Percentiles rank a stretch among this genome's conserved stretches.
Evolutionary conservation across 805 yeast species (phyloP).

Genomic region (Candida michaelii): DNA sequence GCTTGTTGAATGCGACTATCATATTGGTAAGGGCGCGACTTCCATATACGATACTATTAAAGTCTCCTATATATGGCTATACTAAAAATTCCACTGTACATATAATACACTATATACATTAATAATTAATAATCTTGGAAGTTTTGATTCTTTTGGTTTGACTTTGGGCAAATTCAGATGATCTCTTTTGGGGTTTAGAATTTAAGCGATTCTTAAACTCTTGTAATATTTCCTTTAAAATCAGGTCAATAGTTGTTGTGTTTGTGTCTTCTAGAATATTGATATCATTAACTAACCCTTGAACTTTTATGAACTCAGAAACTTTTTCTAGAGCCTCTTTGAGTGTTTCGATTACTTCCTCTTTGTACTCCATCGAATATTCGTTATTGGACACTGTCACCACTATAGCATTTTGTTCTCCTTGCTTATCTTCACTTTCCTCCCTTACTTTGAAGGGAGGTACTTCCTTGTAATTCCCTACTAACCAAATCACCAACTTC

Average conservation of each 20-base stretch:
- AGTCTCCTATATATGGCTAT: too few species aligned
- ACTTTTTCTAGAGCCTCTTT: neutral
- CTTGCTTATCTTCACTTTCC: too few species aligned
- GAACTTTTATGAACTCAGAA: neutral
- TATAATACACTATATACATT: conserved; percentile 5
- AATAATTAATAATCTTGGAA: conserved; percentile 7
- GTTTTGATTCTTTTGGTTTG: conserved; percentile 12
- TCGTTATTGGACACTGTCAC: neutral
- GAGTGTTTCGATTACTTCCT: neutral
- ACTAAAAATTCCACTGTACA: neutral
- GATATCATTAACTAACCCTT: neutral
- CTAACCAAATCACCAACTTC: conserved; percentile 18
- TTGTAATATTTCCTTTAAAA: neutral
- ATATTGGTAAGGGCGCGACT: too few species aligned
- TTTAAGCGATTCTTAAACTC: conserved; percentile 7
- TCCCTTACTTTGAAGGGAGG: conserved; percentile 2
- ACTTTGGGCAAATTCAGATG: conserved; percentile 5
- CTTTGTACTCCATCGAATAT: neutral
- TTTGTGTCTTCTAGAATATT: neutral
- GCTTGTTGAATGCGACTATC: too few species aligned
- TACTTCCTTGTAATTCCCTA: conserved; percentile 7
- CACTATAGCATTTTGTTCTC: neutral
- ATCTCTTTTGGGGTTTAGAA: conserved; percentile 8
- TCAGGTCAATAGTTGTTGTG: neutral
- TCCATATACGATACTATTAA: neutral